phyloP scores from a whole-genome alignment of 140 eudicot genomes.

The Cichorium intybus region DNA sequence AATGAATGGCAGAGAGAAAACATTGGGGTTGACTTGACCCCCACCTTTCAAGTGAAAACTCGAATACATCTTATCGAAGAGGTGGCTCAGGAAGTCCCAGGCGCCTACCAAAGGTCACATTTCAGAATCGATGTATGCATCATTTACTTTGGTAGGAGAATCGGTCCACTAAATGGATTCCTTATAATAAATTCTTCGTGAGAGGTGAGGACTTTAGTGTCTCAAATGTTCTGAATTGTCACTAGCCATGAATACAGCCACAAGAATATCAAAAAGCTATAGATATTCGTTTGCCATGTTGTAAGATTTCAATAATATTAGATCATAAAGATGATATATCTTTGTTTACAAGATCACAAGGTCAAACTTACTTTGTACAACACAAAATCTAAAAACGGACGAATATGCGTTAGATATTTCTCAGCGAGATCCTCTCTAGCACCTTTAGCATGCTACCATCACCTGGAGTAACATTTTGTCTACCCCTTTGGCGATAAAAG shows the following conservation, averaged over 20 bases:
- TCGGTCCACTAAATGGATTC: slow-evolving; percentile 14
- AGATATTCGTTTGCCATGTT: slow-evolving; percentile 19
- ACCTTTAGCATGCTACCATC: slow-evolving; percentile 15
- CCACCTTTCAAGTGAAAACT: slow-evolving; percentile 1
- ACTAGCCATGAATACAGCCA: slow-evolving; percentile 10
- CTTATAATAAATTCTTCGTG: slow-evolving; percentile 14
- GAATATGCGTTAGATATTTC: slow-evolving; percentile 16
- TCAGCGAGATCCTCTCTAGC: slow-evolving; percentile 7
- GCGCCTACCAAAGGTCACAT: neutral
- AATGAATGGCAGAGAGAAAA: neutral
- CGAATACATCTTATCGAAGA: neutral
- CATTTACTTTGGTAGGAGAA: slow-evolving; percentile 27
- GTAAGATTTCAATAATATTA: neutral
- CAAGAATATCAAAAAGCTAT: slow-evolving; percentile 23
- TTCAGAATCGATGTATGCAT: slow-evolving; percentile 4
- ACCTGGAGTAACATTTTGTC: slow-evolving; percentile 7
- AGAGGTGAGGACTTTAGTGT: slow-evolving; percentile 13
- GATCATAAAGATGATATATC: slow-evolving; percentile 1
- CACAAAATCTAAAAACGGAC: slow-evolving; percentile 4
- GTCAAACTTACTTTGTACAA: slow-evolving; percentile 7
- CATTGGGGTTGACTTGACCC: slow-evolving; percentile 10
- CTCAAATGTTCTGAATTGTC: slow-evolving; percentile 22
- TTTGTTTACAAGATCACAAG: slow-evolving; percentile 6
- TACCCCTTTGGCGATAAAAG: neutral
- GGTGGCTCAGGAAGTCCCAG: neutral